Base-by-base conservation (phyloP, 2,329 filamentous ascomycete species). In the Fusarium torulosum region DNA sequence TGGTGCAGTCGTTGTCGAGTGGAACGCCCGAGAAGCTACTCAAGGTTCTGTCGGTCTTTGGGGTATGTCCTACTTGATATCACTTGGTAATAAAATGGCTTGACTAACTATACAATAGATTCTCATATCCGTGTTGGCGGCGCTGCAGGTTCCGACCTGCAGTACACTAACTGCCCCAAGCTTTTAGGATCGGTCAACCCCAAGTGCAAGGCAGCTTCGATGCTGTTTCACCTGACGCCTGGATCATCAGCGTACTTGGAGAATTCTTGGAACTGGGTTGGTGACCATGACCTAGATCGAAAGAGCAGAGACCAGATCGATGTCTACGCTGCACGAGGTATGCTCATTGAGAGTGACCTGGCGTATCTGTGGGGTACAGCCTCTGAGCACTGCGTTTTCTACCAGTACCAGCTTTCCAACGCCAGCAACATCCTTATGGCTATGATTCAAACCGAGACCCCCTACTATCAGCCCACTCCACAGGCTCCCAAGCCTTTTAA, bases 221-320 rank as follows among this genome's bases (percentile, higher is more conserved):
- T n/a, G n/a, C n/a, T n/a, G n/a, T n/a, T n/a, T n/a, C n/a, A n/a
- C n/a, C n/a, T 86, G 10, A 85, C 82, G 0, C 31, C 68, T 0
- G 42, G 75, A 21, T 77, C 81, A 40, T 85, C 83, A 31, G 85
- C 83, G 14, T 83, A 83, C 65, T 66, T 82, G 51, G 81, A 83
- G 64, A 83, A 86, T 67, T 76, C 81, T 58, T 91, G 88, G 88
- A 84, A 87, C 69, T 91, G 89, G 89, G 86, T 87, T 20, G 85
- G 89, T 4, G 89, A 91, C 73, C 89, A 92, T 77, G 89, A 53
- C 37, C 40, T 53, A 17, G 50, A 53, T 37, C 29, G 31, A 6
- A n/a, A n/a, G n/a, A n/a, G n/a, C n/a, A n/a, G n/a, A n/a, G n/a
- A n/a, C n/a, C 50, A 82, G 80, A n/a, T 78, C 79, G 9, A 78